Evolutionary conservation across 2,329 filamentous ascomycete genomes (phyloP).

Genomic region (Fusarium setosum): DNA sequence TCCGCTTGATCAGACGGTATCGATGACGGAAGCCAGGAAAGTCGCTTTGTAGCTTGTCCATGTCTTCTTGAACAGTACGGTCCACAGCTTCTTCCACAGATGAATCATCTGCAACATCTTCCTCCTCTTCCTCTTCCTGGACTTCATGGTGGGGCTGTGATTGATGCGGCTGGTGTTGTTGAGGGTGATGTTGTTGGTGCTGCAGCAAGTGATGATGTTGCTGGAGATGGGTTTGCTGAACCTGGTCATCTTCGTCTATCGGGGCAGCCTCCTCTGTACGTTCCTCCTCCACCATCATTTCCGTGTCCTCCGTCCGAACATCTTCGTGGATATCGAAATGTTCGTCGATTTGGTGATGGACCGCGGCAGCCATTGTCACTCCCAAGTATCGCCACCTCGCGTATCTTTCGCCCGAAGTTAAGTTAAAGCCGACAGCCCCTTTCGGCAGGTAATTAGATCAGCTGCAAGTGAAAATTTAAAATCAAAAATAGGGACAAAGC

Average conservation of each 20-base stretch:
- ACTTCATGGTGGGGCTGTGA: slow-evolving; percentile 34
- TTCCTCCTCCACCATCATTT: slow-evolving; percentile 60
- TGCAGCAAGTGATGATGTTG: slow-evolving; percentile 29
- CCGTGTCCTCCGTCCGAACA: slow-evolving; percentile 60
- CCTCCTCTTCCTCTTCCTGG: slow-evolving; percentile 52
- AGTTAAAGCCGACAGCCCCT: not conserved
- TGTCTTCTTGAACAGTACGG: slow-evolving; percentile 81
- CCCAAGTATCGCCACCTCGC: slow-evolving; percentile 1
- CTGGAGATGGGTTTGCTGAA: slow-evolving; percentile 38
- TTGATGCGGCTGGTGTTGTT: slow-evolving; percentile 17
- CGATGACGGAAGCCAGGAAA: slow-evolving; percentile 87
- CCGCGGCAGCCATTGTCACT: slow-evolving; percentile 36
- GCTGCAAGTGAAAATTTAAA: not conserved
- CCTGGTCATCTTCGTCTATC: slow-evolving; percentile 37
- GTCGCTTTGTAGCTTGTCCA: slow-evolving; percentile 82
- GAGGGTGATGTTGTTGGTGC: slow-evolving; percentile 27
- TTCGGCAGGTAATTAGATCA: not conserved
- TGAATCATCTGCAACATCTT: slow-evolving; percentile 54
- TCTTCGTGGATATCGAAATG: slow-evolving; percentile 63
- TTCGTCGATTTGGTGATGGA: slow-evolving; percentile 47
- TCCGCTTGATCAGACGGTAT: slow-evolving; percentile 94
- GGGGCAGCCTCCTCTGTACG: slow-evolving; percentile 39
- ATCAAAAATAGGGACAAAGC: slow-evolving; percentile 11
- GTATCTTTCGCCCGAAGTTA: not conserved
- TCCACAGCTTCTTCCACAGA: slow-evolving; percentile 75